These are phyloP conservation scores for Yamadazyma diospyri DNA, from an alignment of 1,139 yeast species.

Conservation along the genomic window DNA sequence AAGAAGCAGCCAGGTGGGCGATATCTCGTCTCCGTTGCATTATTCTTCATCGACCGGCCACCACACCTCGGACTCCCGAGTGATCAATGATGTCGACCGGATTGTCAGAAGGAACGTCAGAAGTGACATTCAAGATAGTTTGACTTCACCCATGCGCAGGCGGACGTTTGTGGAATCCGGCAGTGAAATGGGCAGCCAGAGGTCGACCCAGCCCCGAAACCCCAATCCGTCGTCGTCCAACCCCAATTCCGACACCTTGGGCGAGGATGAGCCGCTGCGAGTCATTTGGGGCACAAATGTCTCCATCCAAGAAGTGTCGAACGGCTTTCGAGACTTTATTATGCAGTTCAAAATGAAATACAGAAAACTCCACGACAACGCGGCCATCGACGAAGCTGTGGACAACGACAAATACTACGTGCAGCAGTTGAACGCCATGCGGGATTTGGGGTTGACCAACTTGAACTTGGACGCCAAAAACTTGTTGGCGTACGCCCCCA, in stretches of 20 bases:
- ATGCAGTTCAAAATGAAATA: conserved; percentile 79
- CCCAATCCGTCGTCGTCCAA: conserved; percentile 24
- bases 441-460: conserved; percentile 74
- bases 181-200: conserved; percentile 9
- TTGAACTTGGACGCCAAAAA: conserved; percentile 82
- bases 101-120: conserved; percentile 40
- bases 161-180: conserved; percentile 27
- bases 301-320: conserved; percentile 81
- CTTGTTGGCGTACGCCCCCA: conserved; percentile 68
- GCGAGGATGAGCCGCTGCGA: conserved; percentile 65
- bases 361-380: conserved; percentile 50
- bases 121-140: conserved; percentile 41
- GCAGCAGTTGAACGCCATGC: conserved; percentile 69
- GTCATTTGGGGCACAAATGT: conserved; percentile 99
- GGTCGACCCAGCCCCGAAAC: conserved; percentile 8
- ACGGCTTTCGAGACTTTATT: conserved; percentile 75
- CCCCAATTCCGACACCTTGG: conserved; percentile 25
- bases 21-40: conserved; percentile 43
- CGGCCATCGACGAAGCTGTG: conserved; percentile 21
- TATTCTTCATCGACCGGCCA: conserved; percentile 42
- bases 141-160: conserved; percentile 41
- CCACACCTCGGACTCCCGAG: conserved; percentile 33
- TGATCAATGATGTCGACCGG: conserved; percentile 43
- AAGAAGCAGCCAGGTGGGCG: conserved; percentile 10
- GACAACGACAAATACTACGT: conserved; percentile 78